phyloP scores from a whole-genome alignment of 768 basidiomycete genomes.

The Phylloporus sp. region DNA sequence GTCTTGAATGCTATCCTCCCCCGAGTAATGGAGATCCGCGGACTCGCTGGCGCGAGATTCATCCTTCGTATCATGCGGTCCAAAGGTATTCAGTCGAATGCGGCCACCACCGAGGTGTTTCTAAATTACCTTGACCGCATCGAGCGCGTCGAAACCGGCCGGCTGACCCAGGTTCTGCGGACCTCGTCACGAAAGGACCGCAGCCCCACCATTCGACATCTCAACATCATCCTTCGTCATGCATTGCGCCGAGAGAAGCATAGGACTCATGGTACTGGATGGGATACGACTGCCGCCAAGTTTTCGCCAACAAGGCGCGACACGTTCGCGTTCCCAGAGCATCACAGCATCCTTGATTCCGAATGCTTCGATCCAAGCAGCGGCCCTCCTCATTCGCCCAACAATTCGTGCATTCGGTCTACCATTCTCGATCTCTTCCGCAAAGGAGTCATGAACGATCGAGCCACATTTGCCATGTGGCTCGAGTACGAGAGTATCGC shows the following conservation, averaged over 20 bases:
- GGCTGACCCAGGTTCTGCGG: constrained; percentile 45
- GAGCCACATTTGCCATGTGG: constrained; percentile 53
- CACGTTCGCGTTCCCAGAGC: constrained; percentile 6
- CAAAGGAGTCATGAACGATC: constrained; percentile 51
- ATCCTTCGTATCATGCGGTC: constrained; percentile 54
- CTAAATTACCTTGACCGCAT: constrained; percentile 45
- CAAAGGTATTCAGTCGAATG: constrained; percentile 46
- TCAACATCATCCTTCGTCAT: constrained; percentile 51
- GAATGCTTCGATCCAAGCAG: constrained; percentile 46
- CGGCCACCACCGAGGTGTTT: constrained; percentile 51
- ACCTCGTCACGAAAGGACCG: constrained; percentile 38
- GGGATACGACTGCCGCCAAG: constrained; percentile 39
- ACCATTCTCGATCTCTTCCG: constrained; percentile 43
- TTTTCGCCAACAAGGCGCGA: constrained; percentile 32
- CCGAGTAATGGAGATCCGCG: constrained; percentile 44
- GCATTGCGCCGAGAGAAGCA: constrained; percentile 51
- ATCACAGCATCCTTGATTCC: constrained; percentile 16
- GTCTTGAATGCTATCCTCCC: constrained; percentile 61
- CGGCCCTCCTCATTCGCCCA: constrained; percentile 33
- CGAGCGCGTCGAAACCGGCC: constrained; percentile 40
- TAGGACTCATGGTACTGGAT: constrained; percentile 40
- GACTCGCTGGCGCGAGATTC: constrained; percentile 42
- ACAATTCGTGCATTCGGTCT: constrained; percentile 34
- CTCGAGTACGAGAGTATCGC: constrained; percentile 58
- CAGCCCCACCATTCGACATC: constrained; percentile 49